Evolutionary conservation across 192 early-diverging fungal genomes (phyloP).

Genomic region (Lunasporangiospora selenospora): DNA sequence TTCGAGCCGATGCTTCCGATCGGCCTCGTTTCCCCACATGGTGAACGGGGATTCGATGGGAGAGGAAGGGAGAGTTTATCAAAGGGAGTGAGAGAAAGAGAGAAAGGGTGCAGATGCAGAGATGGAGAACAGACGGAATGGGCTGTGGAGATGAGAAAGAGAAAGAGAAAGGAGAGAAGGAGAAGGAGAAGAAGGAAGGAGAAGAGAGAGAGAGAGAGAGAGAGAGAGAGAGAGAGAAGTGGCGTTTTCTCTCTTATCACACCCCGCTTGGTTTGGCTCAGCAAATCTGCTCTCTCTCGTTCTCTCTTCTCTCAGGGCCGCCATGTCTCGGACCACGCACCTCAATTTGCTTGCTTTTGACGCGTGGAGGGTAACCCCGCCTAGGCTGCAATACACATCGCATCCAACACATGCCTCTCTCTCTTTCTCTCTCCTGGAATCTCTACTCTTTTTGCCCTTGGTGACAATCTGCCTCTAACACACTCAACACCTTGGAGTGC

Average conservation of each 20-base stretch:
- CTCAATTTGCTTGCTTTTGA: too few relatives aligned
- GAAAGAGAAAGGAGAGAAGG: not conserved
- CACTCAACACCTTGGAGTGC: too few relatives aligned
- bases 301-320: too few relatives aligned
- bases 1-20: slow-evolving; percentile 47
- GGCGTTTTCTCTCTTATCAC: not conserved
- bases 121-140: not conserved
- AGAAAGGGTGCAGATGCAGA: not conserved
- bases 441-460: too few relatives aligned
- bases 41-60: too few relatives aligned
- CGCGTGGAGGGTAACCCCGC: too few relatives aligned
- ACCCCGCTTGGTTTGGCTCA: not conserved
- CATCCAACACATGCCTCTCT: too few relatives aligned
- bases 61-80: slow-evolving; percentile 2
- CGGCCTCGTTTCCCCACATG: slow-evolving; percentile 37
- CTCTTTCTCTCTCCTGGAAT: too few relatives aligned
- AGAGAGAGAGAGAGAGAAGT: not conserved
- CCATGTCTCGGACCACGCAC: too few relatives aligned
- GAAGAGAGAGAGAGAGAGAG: not conserved
- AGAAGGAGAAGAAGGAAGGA: not conserved
- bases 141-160: not conserved
- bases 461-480: too few relatives aligned
- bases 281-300: too few relatives aligned
- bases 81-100: not conserved
- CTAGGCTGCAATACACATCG: too few relatives aligned